phyloP scores from a whole-genome alignment of 1,284 basidiomycete species.

The Fomitiporia mediterranea region DNA sequence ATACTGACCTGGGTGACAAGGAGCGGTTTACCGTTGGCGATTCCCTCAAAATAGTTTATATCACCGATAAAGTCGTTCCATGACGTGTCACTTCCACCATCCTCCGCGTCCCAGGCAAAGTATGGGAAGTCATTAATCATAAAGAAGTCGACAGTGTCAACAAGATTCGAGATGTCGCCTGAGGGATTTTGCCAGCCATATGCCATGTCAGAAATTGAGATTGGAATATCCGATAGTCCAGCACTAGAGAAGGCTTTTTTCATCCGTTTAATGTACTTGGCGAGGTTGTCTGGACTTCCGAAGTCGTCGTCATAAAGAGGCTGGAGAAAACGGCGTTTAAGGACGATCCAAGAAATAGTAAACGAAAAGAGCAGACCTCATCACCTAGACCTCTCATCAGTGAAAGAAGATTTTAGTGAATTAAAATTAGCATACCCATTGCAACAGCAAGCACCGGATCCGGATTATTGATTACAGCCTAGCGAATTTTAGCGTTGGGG shows the following conservation, averaged over 20 bases:
- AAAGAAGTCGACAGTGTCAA: conserved; percentile 17
- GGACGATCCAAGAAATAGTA: background rate
- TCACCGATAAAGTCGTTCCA: conserved; percentile 16
- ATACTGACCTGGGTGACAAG: conserved; percentile 16
- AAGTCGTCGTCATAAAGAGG: conserved; percentile 17
- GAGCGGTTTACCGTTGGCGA: conserved; percentile 18
- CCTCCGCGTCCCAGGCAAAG: conserved; percentile 11
- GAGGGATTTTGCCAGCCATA: conserved; percentile 17
- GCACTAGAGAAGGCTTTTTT: conserved; percentile 11
- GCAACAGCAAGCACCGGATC: conserved; percentile 13
- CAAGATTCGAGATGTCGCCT: conserved; percentile 5
- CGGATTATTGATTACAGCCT: conserved; percentile 16
- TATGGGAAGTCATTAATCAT: conserved; percentile 21
- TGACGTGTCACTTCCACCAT: conserved; percentile 8
- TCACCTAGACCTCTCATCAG: background rate
- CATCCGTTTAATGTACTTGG: conserved; percentile 12
- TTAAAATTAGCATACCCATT: background rate
- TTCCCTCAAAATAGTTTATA: conserved; percentile 6
- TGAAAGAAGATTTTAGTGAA: background rate
- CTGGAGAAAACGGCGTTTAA: background rate
- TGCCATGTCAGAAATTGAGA: conserved; percentile 19
- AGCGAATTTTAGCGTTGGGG: background rate
- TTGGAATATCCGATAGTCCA: conserved; percentile 15
- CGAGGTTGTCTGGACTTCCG: conserved; percentile 8
- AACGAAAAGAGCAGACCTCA: background rate